Percentiles rank a stretch among this genome's conserved stretches.
Evolutionary conservation across 805 yeast species (phyloP).

Genomic region (Candida argentea): DNA sequence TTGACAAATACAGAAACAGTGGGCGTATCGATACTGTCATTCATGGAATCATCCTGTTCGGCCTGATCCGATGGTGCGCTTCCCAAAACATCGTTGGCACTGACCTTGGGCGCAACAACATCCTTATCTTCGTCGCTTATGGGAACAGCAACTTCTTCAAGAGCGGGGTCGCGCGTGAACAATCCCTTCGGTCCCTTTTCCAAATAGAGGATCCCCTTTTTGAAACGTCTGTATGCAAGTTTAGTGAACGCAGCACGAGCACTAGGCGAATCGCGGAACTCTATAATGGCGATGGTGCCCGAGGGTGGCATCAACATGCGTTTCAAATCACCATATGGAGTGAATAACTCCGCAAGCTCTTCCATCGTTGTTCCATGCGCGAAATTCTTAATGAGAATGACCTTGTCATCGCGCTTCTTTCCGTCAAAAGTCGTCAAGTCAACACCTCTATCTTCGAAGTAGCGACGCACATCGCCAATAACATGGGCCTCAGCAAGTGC

Average conservation of each 20-base stretch:
- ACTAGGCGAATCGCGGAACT: constrained; percentile 69
- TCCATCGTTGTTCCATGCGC: constrained; percentile 77
- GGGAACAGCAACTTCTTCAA: constrained; percentile 15
- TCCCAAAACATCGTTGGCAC: constrained; percentile 36
- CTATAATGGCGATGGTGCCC: constrained; percentile 91
- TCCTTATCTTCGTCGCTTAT: constrained; percentile 13
- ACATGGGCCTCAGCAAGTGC: constrained; percentile 97
- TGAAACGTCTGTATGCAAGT: constrained; percentile 78
- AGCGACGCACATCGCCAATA: constrained; percentile 80
- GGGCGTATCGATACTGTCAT: constrained; percentile 60
- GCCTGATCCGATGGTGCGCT: constrained; percentile 17
- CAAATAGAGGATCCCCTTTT: constrained; percentile 75
- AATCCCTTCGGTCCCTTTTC: constrained; percentile 90
- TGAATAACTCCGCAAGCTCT: constrained; percentile 75
- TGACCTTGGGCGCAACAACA: constrained; percentile 36
- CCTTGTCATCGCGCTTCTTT: constrained; percentile 66
- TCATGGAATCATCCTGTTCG: constrained; percentile 31
- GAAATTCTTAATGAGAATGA: constrained; percentile 80
- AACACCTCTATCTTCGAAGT: constrained; percentile 77
- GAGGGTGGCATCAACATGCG: constrained; percentile 90
- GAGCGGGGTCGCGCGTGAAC: constrained; percentile 50
- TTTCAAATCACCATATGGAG: constrained; percentile 68
- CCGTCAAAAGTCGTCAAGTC: constrained; percentile 64
- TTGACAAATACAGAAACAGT: constrained; percentile 86
- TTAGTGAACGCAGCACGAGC: constrained; percentile 88